Evolutionary conservation across 2,329 filamentous ascomycete species (phyloP).

Genomic region (Immersiporthe knoxdaviesiana): DNA sequence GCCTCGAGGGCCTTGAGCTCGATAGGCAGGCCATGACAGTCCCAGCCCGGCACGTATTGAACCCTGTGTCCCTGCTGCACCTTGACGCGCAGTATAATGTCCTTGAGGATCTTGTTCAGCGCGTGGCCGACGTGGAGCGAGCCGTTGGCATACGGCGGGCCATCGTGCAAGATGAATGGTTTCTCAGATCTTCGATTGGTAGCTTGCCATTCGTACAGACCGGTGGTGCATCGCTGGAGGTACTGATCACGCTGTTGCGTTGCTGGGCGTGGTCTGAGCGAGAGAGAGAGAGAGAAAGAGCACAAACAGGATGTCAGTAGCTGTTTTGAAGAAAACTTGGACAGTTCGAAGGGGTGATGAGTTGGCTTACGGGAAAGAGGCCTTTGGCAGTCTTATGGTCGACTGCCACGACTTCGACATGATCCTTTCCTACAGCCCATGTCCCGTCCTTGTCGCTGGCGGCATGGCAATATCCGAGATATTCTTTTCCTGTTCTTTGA

Average conservation of each 20-base stretch:
- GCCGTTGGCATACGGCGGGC: slow-evolving; percentile 95
- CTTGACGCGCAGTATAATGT: slow-evolving; percentile 84
- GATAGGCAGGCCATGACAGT: slow-evolving; percentile 96
- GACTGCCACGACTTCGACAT: slow-evolving; percentile 70
- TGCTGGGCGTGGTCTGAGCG: slow-evolving; percentile 54
- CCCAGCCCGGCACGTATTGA: slow-evolving; percentile 90
- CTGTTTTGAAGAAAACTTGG: neutral
- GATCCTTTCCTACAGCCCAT: slow-evolving; percentile 25
- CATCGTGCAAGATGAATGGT: slow-evolving; percentile 87
- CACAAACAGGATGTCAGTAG: neutral
- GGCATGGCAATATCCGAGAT: neutral
- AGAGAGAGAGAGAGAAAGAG: neutral
- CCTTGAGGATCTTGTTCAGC: slow-evolving; percentile 95
- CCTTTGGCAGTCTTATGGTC: slow-evolving; percentile 75
- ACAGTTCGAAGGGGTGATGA: slow-evolving; percentile 22
- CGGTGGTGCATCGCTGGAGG: slow-evolving; percentile 79
- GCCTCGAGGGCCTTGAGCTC: slow-evolving; percentile 88
- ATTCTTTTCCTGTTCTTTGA: too few species aligned
- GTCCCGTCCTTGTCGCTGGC: slow-evolving; percentile 15
- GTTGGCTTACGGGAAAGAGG: slow-evolving; percentile 66
- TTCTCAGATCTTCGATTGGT: slow-evolving; percentile 54
- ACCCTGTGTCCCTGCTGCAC: slow-evolving; percentile 75
- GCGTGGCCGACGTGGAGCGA: slow-evolving; percentile 90
- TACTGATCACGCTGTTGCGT: slow-evolving; percentile 58
- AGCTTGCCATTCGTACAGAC: slow-evolving; percentile 87